Conservation (phyloP, 495 filamentous ascomycete genomes). For the Aspergillus asperescens region DNA sequence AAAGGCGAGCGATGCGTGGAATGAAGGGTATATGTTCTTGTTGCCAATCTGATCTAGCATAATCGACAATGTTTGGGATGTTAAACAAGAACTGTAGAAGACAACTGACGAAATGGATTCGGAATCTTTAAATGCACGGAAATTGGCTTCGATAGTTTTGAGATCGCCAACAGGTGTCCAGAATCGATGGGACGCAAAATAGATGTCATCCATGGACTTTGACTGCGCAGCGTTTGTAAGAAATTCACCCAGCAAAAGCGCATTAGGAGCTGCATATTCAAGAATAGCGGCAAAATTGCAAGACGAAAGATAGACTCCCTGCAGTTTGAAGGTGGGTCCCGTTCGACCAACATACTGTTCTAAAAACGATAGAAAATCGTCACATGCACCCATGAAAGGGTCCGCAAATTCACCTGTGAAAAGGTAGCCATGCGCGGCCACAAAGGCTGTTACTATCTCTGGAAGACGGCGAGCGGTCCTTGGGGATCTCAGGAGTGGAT, state of each 20-base stretch:
- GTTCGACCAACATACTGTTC: slow-evolving; percentile 56
- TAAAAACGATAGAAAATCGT: slow-evolving; percentile 48
- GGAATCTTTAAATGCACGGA: slow-evolving; percentile 10
- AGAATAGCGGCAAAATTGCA: slow-evolving; percentile 52
- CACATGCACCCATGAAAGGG: slow-evolving; percentile 40
- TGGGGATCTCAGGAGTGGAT: slow-evolving; percentile 51
- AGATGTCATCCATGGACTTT: slow-evolving; percentile 27
- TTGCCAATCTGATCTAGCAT: slow-evolving; percentile 58
- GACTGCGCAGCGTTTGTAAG: slow-evolving; percentile 33
- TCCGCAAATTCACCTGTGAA: slow-evolving; percentile 52
- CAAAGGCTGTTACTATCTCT: slow-evolving; percentile 45
- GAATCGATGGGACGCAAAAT: slow-evolving; percentile 17
- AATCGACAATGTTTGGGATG: slow-evolving; percentile 45
- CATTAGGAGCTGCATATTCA: slow-evolving; percentile 56
- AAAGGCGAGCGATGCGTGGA: slow-evolving; percentile 68
- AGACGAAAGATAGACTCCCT: slow-evolving; percentile 51
- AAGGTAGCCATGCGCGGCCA: slow-evolving; percentile 60
- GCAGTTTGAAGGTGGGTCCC: slow-evolving; percentile 56
- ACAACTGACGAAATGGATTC: slow-evolving; percentile 18
- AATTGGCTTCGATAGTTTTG: slow-evolving; percentile 11
- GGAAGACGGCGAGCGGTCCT: slow-evolving; percentile 25
- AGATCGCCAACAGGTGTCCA: slow-evolving; percentile 14
- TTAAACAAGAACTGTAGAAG: slow-evolving; percentile 38
- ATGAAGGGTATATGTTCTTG: slow-evolving; percentile 57
- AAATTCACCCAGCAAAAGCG: slow-evolving; percentile 35